These are phyloP conservation scores for Murraya koenigii DNA, from an alignment of 345 rosid genomes.

Conservation along the genomic window DNA sequence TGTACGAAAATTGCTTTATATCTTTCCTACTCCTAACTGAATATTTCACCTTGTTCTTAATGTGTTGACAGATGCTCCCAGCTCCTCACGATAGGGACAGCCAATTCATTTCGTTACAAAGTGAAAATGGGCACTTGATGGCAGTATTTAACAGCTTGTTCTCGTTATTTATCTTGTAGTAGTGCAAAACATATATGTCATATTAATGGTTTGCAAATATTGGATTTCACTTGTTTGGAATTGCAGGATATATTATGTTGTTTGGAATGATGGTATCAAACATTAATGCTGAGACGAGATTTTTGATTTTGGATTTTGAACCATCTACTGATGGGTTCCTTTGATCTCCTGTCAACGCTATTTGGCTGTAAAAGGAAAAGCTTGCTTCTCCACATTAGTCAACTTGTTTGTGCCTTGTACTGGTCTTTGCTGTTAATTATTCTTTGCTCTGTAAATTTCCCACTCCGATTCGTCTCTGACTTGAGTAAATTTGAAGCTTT, in stretches of 20 bases:
- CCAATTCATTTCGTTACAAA: neutral
- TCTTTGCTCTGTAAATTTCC: constrained; percentile 1
- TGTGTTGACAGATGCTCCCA: constrained; percentile 4
- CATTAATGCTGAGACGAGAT: neutral
- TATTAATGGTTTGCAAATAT: neutral
- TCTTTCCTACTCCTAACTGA: neutral
- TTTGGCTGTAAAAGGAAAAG: neutral
- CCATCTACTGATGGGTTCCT: neutral
- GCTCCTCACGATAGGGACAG: neutral
- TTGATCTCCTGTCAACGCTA: neutral
- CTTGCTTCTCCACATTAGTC: neutral
- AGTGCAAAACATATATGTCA: neutral
- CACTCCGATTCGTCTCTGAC: neutral
- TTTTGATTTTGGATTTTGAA: neutral
- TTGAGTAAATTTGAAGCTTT: neutral
- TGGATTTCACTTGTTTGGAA: neutral
- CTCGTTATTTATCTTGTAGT: neutral
- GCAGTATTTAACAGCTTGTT: neutral
- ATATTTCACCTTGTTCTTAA: neutral
- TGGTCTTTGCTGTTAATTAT: neutral
- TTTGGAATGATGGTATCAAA: neutral
- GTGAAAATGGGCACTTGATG: constrained; percentile 2
- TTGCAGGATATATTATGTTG: neutral
- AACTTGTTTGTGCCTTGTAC: neutral
- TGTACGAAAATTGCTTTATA: neutral